phyloP scores from a whole-genome alignment of 306 rosid species.

The Cucurbita pepo region DNA sequence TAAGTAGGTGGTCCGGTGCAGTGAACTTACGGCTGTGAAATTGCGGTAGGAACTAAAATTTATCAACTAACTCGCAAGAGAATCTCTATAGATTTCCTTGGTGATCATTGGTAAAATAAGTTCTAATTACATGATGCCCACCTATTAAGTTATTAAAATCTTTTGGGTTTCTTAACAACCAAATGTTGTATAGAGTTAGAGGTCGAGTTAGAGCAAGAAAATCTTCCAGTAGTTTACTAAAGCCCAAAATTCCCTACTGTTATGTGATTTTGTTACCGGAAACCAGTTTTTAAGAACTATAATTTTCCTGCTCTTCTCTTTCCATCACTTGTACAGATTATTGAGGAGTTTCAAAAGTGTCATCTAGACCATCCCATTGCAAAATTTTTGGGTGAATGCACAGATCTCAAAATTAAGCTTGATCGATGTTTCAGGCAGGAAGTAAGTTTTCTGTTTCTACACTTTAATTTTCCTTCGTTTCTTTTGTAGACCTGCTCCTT shows the following conservation, averaged over 20 bases:
- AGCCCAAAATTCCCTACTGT: neutral
- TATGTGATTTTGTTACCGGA: neutral
- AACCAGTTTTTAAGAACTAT: neutral
- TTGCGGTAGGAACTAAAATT: neutral
- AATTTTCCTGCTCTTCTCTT: neutral
- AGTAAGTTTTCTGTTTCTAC: constrained; percentile 23
- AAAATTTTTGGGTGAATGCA: constrained; percentile 82
- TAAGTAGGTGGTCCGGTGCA: neutral
- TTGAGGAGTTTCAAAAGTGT: constrained; percentile 73
- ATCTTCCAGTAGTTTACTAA: neutral
- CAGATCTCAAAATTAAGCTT: constrained; percentile 73
- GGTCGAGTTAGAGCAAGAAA: too few relatives aligned
- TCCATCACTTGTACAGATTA: constrained; percentile 25
- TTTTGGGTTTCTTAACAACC: neutral
- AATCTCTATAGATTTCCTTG: neutral
- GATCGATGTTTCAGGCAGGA: constrained; percentile 87
- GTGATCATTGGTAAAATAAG: neutral
- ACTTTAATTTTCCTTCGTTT: neutral
- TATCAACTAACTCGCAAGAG: neutral
- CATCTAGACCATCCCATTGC: constrained; percentile 62
- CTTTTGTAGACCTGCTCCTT: neutral
- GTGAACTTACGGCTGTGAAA: neutral
- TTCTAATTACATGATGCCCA: neutral
- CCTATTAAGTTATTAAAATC: neutral
- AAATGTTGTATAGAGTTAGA: neutral